Base-by-base conservation (phyloP, 2,329 filamentous ascomycete species). In the Lasiodiplodia sp. region DNA sequence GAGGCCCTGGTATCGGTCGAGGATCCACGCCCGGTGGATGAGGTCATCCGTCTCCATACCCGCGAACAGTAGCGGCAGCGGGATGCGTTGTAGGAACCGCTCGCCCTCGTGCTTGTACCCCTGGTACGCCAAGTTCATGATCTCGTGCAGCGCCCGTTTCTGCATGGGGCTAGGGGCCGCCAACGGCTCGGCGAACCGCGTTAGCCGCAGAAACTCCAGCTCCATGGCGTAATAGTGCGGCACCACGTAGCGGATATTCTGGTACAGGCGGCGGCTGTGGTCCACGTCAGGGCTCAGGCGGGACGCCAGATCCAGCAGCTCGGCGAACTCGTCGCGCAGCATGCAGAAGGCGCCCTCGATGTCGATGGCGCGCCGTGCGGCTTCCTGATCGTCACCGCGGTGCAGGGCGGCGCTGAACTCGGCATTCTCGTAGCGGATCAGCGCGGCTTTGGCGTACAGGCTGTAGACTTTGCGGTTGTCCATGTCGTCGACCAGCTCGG, bases 61-160 rank as follows among this genome's bases (percentile, higher is more conserved):
- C 4, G 75, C 78, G n/a, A 78, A 73, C 66, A 80, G 79, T 6
- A 81, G 70, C 5, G 78, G 76, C 75, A 78, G 79, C 0, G 78
- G 76, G 18, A 80, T 72, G 44, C 77, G 73, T 6, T 75, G 68
- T 57, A 79, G 74, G 7, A 75, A 73, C n/a, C 76, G 72, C 7
- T 77, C 72, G 5, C 78, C 78, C 3, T 73, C 73, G 58, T 80
- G 75, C 47, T 75, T 77, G 56, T 75, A 77, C 14, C 75, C 73
- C 44, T 80, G 78, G 38, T 76, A 75, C 2, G 76, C 75, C 4
- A 80, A 70, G 16, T 76, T 77, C 70, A 79, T 77, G 18, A 78
- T 77, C 65, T 69, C 68, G 47, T 68, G 66, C 21, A 69, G 40
- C 16, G 71, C 70, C 23, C 68, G 56, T 3, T 68, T 53, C 63